Base-by-base conservation (phyloP, 345 rosid genomes). In the Sonneratia caseolaris region DNA sequence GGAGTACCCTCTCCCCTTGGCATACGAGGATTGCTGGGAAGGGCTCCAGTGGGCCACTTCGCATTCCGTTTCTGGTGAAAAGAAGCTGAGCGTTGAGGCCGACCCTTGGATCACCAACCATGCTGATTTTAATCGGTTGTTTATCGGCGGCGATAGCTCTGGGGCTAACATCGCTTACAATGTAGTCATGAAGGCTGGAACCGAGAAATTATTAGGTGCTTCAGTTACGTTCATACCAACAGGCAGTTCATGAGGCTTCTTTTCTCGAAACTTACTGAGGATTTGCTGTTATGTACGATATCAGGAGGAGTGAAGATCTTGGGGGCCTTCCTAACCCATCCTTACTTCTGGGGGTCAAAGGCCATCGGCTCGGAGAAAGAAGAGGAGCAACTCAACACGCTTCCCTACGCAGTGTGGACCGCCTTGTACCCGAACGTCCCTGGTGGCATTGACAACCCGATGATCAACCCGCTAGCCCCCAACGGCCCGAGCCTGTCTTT, bases 281-380 rank as follows among this genome's bases (percentile, higher is more conserved):
- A 53, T 53, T 53, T 53, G n/a, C 6, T 18, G 22, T 53, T 53
- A 18, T 53, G 59, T 5, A 19, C 22, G 18, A 21, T 80, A 69
- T 67, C 66, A 0, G 76, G 83, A 3, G 77, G 74, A 9, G 77
- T 78, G 0, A 78, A 47, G n/a, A 72, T 86, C 10, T 2, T 32
- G 4, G 88, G 88, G 8, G 75, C 76, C 38, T 74, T 73, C 59
- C 49, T 81, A 13, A 75, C 82, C 0, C 86, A 86, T 18, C 85
- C 85, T 13, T 84, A 72, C 70, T 84, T 86, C 57, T 86, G 90
- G 85, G 83, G 86, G 15, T 83, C 90, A 0, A 37, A 84, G 66
- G 78, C 85, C 16, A 55, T 79, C 0, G 90, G 86, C 14, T 64
- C 71, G 0, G 90, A 86, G 72, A 7, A 48, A 0, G 21, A 1